Evolutionary conservation across 352 stramenopile genomes (phyloP).

Genomic region (Phytophthora cactorum): DNA sequence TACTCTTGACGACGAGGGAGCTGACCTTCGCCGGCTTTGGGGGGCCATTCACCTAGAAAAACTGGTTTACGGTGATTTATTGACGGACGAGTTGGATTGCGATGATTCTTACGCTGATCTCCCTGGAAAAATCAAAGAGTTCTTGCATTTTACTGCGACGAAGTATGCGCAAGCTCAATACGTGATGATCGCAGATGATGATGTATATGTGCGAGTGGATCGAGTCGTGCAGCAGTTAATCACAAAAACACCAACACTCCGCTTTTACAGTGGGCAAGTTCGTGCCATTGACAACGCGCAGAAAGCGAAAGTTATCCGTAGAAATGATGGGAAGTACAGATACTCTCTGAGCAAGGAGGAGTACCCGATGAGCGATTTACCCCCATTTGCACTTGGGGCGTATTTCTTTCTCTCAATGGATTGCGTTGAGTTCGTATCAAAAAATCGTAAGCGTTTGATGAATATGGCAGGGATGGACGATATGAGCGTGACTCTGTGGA

Average conservation of each 20-base stretch:
- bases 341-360: background rate
- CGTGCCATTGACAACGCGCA: slow-evolving; percentile 35
- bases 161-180: slow-evolving; percentile 30
- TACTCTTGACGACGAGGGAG: background rate
- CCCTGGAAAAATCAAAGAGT: slow-evolving; percentile 46
- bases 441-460: slow-evolving; percentile 17
- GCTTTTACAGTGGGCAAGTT: slow-evolving; percentile 26
- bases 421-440: slow-evolving; percentile 45
- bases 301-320: background rate
- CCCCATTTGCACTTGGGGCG: slow-evolving; percentile 46
- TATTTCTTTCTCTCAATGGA: slow-evolving; percentile 63
- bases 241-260: background rate
- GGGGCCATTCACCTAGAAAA: slow-evolving; percentile 38
- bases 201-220: slow-evolving; percentile 31
- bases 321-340: background rate
- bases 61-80: slow-evolving; percentile 39
- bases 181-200: slow-evolving; percentile 66
- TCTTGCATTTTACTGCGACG: slow-evolving; percentile 35
- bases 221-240: slow-evolving; percentile 14
- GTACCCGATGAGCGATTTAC: slow-evolving; percentile 42
- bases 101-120: slow-evolving; percentile 44
- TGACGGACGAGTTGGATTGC: slow-evolving; percentile 50
- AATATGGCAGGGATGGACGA: slow-evolving; percentile 47
- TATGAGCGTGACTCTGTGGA: slow-evolving; percentile 62
- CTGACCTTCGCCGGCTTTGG: background rate